Evolutionary conservation across 106 monocot species (phyloP), one percentile per base, ranked within the genome.

Genomic region (Cymbidium sinense): DNA sequence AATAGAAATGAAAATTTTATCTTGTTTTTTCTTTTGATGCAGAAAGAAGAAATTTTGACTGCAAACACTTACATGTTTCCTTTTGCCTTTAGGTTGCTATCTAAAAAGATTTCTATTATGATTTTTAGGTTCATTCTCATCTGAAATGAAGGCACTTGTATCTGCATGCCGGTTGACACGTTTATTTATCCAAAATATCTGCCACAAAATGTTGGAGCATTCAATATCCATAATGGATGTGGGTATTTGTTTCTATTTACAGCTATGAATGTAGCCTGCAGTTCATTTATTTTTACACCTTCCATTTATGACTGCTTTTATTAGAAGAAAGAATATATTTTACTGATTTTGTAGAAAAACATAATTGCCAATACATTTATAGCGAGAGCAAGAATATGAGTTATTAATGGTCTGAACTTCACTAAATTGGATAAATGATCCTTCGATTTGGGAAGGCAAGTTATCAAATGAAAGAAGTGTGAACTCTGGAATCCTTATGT

Each of bases 141-240:
- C 79, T 73, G 88, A 91, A 85, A 58, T 94, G 71, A 86, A 92
- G 75, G 65, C 76, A 64, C 75, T 94, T 75, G 90, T 98, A 72
- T 78, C 86, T 76, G 83, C 86, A 35, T 94, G 98, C 76, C 86
- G 94, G n/a, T 62, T 87, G 73, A 94, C 94, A 78, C 88, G 98
- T 34, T 34, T 82, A 75, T 92, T 76, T 87, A 50, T 90, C 80
- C 88, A 98, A 34, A 78, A 81, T 78, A 58, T 74, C 30, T 90
- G 91, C 78, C 50, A 39, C 64, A 74, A 80, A 70, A 75, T 94
- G 85, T 81, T 88, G 76, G 77, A 84, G 62, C 37, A 84, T 13
- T 87, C 86, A 84, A 86, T 92, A 28, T 81, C 78, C 4, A 75
- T 94, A 58, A 87, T 44, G 76, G 84, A 94, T 86, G 94, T 92